A percentile compares a stretch with the other conserved stretches of the same genome.
These are phyloP conservation scores for Orbilia oligospora DNA, from an alignment of 2,329 filamentous ascomycete genomes.

Conservation along the genomic window DNA sequence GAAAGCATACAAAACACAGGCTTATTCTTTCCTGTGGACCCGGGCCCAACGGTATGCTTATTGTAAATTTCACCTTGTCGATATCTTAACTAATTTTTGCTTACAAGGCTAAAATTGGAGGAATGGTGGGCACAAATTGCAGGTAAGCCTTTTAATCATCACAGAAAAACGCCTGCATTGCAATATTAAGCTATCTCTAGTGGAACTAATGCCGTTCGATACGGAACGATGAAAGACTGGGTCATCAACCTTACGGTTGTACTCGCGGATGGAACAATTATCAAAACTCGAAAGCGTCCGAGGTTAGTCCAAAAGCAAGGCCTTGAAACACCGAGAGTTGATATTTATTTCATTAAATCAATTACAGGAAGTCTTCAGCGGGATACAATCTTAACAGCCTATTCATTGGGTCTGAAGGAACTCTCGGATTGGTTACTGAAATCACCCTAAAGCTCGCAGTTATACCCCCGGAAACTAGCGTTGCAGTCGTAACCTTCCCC, in stretches of 20 bases:
- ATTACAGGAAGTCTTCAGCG: conserved; percentile 82
- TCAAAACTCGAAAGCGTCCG: conserved; percentile 89
- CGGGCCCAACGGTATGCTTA: conserved; percentile 72
- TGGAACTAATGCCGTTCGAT: conserved; percentile 91
- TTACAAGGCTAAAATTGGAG: conserved; percentile 79
- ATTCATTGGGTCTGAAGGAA: conserved; percentile 92
- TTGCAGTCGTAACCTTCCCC: conserved; percentile 86
- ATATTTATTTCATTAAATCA: conserved; percentile 30
- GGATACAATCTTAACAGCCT: conserved; percentile 92
- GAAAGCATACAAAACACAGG: conserved; percentile 79
- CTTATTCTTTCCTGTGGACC: conserved; percentile 92
- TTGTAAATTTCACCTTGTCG: background rate
- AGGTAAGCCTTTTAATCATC: conserved; percentile 57
- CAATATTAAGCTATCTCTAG: conserved; percentile 68
- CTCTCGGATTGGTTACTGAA: conserved; percentile 90
- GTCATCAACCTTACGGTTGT: conserved; percentile 89
- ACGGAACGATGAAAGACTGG: conserved; percentile 96
- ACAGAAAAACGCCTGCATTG: background rate
- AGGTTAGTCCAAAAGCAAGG: conserved; percentile 64
- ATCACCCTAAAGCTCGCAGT: conserved; percentile 89
- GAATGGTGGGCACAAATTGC: conserved; percentile 85
- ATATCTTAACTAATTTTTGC: background rate
- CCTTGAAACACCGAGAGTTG: background rate
- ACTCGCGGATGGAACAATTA: conserved; percentile 87
- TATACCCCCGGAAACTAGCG: conserved; percentile 82